Percentiles rank a stretch among this genome's conserved stretches.
Evolutionary conservation across 495 filamentous ascomycete species (phyloP).

Genomic region (Jackrogersella multiformis): DNA sequence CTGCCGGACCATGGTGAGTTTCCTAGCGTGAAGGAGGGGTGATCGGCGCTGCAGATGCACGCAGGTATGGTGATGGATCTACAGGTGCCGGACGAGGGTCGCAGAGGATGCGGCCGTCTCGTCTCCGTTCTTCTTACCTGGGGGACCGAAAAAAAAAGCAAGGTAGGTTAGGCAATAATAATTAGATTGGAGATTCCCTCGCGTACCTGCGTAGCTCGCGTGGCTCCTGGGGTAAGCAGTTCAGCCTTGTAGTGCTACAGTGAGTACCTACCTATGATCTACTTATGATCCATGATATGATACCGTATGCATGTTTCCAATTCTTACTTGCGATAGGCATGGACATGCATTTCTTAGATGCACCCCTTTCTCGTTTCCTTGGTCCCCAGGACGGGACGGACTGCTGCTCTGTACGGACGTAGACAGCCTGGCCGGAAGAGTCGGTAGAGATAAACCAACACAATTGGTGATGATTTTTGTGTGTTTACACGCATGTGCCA

Average conservation of each 20-base stretch:
- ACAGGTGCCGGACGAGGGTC: constrained; percentile 12
- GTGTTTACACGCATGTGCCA: constrained; percentile 3
- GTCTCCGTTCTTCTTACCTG: constrained; percentile 18
- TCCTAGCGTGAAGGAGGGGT: constrained; percentile 1
- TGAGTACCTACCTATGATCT: no score
- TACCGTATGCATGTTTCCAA: not conserved
- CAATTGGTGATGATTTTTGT: not conserved
- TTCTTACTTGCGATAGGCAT: not conserved
- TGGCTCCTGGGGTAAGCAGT: constrained; percentile 18
- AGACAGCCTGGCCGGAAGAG: not conserved
- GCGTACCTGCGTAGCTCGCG: constrained; percentile 37
- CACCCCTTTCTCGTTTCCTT: not conserved
- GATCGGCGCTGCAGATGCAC: constrained; percentile 36
- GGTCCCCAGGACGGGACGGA: constrained; percentile 1
- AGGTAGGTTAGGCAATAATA: constrained; percentile 21
- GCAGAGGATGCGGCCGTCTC: constrained; percentile 33
- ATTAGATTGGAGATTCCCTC: constrained; percentile 34
- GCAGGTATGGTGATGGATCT: constrained; percentile 17
- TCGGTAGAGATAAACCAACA: not conserved
- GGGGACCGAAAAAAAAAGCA: not conserved
- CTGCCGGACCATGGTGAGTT: not conserved
- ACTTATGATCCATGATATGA: not conserved
- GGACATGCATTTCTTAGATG: not conserved
- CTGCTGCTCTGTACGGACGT: constrained; percentile 9
- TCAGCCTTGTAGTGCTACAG: constrained; percentile 16